Conservation (phyloP, 768 basidiomycete species). For the Tephrocybe sp. region DNA sequence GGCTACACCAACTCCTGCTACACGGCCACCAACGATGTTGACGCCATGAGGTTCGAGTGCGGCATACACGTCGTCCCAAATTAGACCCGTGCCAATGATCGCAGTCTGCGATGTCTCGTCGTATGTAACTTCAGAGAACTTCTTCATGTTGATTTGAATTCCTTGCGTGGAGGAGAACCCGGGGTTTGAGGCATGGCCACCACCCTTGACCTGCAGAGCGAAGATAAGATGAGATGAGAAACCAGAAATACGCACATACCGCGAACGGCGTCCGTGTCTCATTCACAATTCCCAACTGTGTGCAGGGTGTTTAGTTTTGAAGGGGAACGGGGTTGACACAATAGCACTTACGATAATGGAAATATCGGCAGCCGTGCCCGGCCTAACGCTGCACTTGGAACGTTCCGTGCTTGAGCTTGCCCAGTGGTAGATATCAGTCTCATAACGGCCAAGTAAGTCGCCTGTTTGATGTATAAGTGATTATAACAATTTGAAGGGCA, state of each 20-base stretch:
- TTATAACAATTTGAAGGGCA: background rate
- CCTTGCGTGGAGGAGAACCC: conserved; percentile 59
- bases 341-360: conserved; percentile 41
- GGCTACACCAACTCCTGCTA: conserved; percentile 55
- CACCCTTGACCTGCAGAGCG: conserved; percentile 50
- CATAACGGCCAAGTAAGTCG: conserved; percentile 26
- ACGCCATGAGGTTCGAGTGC: conserved; percentile 46
- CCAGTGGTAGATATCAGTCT: conserved; percentile 47
- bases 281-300: no score
- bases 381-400: conserved; percentile 55
- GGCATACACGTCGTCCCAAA: conserved; percentile 64
- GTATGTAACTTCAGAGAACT: conserved; percentile 45
- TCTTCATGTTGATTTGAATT: conserved; percentile 53
- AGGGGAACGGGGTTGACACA: conserved; percentile 26
- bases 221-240: background rate
- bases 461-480: background rate
- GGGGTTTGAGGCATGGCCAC: conserved; percentile 52
- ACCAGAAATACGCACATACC: conserved; percentile 26
- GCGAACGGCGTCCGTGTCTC: conserved; percentile 53
- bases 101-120: conserved; percentile 35
- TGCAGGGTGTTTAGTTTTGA: conserved; percentile 41
- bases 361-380: conserved; percentile 50
- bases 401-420: conserved; percentile 44
- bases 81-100: conserved; percentile 39
- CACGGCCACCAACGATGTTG: conserved; percentile 56